A percentile compares a stretch with the other conserved stretches of the same genome.
Evolutionary conservation across 805 yeast species (phyloP).

Genomic region (Candida ascalaphidarum): DNA sequence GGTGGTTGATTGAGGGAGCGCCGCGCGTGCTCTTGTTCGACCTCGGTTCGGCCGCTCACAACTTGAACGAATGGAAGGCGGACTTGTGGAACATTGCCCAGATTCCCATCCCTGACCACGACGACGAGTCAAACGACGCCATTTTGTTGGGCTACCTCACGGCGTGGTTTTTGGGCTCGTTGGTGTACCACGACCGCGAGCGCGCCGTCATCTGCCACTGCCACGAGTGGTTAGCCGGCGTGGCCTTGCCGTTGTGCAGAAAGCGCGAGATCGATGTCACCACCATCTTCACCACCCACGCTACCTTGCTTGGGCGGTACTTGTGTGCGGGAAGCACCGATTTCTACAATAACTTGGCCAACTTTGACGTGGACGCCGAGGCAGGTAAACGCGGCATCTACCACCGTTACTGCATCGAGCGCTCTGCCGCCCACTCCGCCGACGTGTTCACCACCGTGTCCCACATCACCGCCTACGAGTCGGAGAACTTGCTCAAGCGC

Average conservation of each 20-base stretch:
- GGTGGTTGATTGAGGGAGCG: constrained; percentile 97
- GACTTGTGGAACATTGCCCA: constrained; percentile 90
- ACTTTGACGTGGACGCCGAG: constrained; percentile 93
- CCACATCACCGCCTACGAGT: constrained; percentile 93
- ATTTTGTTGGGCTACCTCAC: constrained; percentile 86
- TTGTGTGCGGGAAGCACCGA: constrained; percentile 95
- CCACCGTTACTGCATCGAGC: constrained; percentile 93
- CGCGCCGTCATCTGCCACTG: constrained; percentile 90
- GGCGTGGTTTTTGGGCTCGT: constrained; percentile 96
- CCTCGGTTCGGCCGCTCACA: constrained; percentile 58
- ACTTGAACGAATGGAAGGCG: constrained; percentile 86
- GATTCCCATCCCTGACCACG: constrained; percentile 88
- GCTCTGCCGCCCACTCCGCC: constrained; percentile 92
- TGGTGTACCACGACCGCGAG: constrained; percentile 72
- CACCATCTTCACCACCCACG: constrained; percentile 95
- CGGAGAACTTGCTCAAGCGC: constrained; percentile 86
- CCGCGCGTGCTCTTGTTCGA: constrained; percentile 90
- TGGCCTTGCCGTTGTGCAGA: constrained; percentile 86
- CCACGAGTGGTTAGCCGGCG: constrained; percentile 98
- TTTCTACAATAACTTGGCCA: constrained; percentile 82
- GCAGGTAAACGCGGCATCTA: constrained; percentile 97
- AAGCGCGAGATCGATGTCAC: constrained; percentile 89
- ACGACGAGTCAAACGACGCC: constrained; percentile 85
- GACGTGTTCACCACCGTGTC: constrained; percentile 98
- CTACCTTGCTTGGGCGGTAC: constrained; percentile 90